Percentiles rank a stretch among this genome's conserved stretches.
Conservation (phyloP, 495 filamentous ascomycete species). For the Penicillium psychrofluorescens region DNA sequence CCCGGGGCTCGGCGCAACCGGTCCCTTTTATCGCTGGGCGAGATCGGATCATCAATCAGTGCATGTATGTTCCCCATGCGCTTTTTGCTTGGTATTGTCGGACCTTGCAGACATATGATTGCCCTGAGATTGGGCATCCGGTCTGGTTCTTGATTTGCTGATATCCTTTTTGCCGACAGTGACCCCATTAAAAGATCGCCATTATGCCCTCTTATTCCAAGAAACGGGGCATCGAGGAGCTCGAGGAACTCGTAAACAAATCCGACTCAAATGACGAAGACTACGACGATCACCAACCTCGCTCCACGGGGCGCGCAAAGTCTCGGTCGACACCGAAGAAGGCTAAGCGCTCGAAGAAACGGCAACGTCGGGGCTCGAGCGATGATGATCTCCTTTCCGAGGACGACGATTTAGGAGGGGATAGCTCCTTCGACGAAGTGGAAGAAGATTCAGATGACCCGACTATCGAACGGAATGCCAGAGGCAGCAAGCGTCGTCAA, state of each 20-base stretch:
- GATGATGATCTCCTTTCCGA: conserved; percentile 61
- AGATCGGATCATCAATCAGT: conserved; percentile 4
- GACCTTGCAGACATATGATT: too few relatives aligned
- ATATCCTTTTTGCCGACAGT: conserved; percentile 6
- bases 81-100: neutral
- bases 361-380: conserved; percentile 44
- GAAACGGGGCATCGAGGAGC: conserved; percentile 42
- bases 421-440: conserved; percentile 50
- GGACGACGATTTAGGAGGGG: conserved; percentile 55
- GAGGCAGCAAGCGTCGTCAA: conserved; percentile 62
- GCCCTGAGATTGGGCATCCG: too few relatives aligned
- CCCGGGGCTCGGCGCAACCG: neutral
- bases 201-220: conserved; percentile 45
- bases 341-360: conserved; percentile 40
- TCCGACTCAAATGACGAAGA: conserved; percentile 82
- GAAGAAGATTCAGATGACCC: conserved; percentile 58
- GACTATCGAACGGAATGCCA: conserved; percentile 55
- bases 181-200: conserved; percentile 20
- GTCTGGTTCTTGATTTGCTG: conserved; percentile 1
- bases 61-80: conserved; percentile 7
- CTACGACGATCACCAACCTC: conserved; percentile 45
- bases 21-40: conserved; percentile 5
- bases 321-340: conserved; percentile 33
- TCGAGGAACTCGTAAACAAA: conserved; percentile 69
- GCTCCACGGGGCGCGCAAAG: conserved; percentile 26